Evolutionary conservation across 352 stramenopile genomes (phyloP).

Genomic region (Globisporangium perplexum): DNA sequence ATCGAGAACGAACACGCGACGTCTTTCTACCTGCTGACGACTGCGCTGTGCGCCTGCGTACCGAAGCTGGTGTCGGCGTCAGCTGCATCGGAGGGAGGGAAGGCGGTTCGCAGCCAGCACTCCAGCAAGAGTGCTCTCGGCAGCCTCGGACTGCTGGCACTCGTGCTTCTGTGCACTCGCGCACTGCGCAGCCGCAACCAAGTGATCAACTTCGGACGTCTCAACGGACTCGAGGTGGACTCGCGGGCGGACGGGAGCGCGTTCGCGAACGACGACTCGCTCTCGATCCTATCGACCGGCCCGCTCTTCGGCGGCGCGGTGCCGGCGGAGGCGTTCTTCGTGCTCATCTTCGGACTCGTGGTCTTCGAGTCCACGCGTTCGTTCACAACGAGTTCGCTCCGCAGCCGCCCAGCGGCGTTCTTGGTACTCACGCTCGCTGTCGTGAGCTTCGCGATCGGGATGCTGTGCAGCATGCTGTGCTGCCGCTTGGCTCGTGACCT

Average conservation of each 20-base stretch:
- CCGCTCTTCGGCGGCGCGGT: constrained; percentile 29
- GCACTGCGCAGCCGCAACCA: constrained; percentile 73
- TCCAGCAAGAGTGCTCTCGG: background rate
- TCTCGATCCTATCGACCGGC: constrained; percentile 75
- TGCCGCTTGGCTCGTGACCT: constrained; percentile 5
- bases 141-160: constrained; percentile 11
- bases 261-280: constrained; percentile 70
- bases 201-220: constrained; percentile 83
- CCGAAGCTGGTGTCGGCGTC: constrained; percentile 12
- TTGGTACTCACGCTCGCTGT: constrained; percentile 8
- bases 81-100: background rate
- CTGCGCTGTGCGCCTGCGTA: constrained; percentile 23
- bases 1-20: constrained; percentile 90
- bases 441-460: constrained; percentile 19
- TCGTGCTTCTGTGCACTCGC: constrained; percentile 42
- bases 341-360: constrained; percentile 33
- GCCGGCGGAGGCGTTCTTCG: constrained; percentile 20
- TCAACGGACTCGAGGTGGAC: constrained; percentile 59
- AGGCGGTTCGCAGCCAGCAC: background rate
- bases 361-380: background rate
- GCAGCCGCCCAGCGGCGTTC: background rate
- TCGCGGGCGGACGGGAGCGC: constrained; percentile 45
- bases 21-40: constrained; percentile 67
- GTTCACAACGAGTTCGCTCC: constrained; percentile 16
- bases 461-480: constrained; percentile 18